Evolutionary conservation across 2,329 filamentous ascomycete species (phyloP).

Genomic region (Sarocladium oryzae): DNA sequence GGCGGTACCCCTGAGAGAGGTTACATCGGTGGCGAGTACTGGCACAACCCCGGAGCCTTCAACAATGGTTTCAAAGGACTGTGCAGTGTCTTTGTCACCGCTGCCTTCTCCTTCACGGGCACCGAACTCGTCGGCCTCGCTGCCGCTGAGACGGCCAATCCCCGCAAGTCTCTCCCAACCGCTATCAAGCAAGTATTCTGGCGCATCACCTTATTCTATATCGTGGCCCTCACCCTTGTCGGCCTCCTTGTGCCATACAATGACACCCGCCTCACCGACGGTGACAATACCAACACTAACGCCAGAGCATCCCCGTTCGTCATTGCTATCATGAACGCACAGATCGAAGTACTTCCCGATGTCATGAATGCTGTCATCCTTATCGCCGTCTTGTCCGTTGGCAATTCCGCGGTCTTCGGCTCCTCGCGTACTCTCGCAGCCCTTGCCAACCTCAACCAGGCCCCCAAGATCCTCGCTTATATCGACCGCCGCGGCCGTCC

Average conservation of each 20-base stretch:
- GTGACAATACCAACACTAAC: conserved; percentile 45
- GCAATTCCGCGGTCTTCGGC: conserved; percentile 87
- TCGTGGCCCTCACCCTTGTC: conserved; percentile 73
- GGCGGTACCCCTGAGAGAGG: conserved; percentile 66
- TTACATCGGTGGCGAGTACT: conserved; percentile 76
- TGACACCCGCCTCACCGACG: conserved; percentile 55
- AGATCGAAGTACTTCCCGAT: conserved; percentile 73
- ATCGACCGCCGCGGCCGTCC: conserved; percentile 79
- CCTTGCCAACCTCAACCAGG: conserved; percentile 80
- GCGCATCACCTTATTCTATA: conserved; percentile 87
- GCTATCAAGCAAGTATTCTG: conserved; percentile 94
- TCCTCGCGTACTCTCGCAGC: conserved; percentile 86
- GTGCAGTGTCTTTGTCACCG: conserved; percentile 70
- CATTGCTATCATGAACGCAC: conserved; percentile 80
- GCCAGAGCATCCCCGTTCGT: conserved; percentile 83
- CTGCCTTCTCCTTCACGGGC: conserved; percentile 69
- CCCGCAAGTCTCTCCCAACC: conserved; percentile 72
- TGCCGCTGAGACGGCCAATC: conserved; percentile 72
- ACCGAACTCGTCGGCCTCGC: conserved; percentile 72
- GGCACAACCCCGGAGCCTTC: conserved; percentile 76
- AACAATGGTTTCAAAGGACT: conserved; percentile 79
- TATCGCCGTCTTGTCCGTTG: conserved; percentile 82
- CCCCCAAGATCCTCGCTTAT: conserved; percentile 69
- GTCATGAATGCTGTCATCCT: conserved; percentile 96
- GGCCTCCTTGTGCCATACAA: conserved; percentile 75